Percentiles rank a stretch among this genome's conserved stretches.
phyloP scores from a whole-genome alignment of 2,329 filamentous ascomycete genomes.

The Aspergillus sp. region DNA sequence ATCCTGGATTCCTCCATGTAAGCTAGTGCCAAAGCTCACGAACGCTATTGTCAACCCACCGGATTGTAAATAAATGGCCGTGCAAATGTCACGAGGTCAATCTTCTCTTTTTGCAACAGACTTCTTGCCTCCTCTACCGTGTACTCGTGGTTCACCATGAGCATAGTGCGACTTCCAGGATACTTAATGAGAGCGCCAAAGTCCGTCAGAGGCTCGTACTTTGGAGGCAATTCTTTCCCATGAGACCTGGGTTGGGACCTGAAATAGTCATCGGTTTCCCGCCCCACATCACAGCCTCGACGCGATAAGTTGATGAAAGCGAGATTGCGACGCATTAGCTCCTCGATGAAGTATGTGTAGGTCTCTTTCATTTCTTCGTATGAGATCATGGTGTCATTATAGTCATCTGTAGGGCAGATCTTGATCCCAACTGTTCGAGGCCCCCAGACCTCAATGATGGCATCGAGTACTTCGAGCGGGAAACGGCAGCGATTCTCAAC shows the following conservation, averaged over 20 bases:
- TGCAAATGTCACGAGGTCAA: no score
- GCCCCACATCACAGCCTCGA: conserved; percentile 12
- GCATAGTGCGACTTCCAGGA: conserved; percentile 24
- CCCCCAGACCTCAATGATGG: conserved; percentile 27
- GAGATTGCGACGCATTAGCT: conserved; percentile 11
- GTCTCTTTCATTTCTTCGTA: conserved; percentile 21
- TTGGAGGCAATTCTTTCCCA: conserved; percentile 14
- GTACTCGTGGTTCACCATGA: conserved; percentile 31
- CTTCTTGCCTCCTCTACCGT: conserved; percentile 22
- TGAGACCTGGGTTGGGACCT: not conserved
- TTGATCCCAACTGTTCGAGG: conserved; percentile 26
- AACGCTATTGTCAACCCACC: no score
- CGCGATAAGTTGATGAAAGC: conserved; percentile 18
- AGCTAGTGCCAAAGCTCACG: no score
- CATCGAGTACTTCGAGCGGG: conserved; percentile 33
- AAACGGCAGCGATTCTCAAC: conserved; percentile 35
- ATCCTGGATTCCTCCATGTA: no score
- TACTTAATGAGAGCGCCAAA: conserved; percentile 31
- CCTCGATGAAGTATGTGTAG: not conserved
- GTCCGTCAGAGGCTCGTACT: conserved; percentile 23
- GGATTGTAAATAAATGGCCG: no score
- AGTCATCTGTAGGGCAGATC: conserved; percentile 31
- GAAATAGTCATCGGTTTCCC: conserved; percentile 4
- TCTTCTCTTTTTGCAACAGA: no score
- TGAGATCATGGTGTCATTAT: conserved; percentile 20